Evolutionary conservation across 805 yeast species (phyloP).

Genomic region (Ogataea henricii): DNA sequence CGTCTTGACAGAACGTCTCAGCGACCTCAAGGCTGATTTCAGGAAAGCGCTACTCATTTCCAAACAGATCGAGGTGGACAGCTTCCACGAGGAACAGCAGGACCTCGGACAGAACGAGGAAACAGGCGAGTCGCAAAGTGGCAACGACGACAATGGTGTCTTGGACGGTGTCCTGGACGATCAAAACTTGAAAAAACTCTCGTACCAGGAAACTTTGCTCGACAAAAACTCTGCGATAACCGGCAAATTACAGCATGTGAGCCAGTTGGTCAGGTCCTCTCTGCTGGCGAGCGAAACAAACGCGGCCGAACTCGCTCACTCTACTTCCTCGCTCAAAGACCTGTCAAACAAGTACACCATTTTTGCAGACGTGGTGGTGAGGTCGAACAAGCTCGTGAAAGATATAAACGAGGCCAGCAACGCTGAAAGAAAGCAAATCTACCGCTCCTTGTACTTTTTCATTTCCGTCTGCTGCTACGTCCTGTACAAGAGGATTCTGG

Average conservation of each 20-base stretch:
- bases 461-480: slow-evolving; percentile 49
- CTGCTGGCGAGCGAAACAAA: slow-evolving; percentile 54
- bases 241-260: slow-evolving; percentile 46
- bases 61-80: slow-evolving; percentile 23
- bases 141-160: neutral
- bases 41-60: slow-evolving; percentile 32
- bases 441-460: slow-evolving; percentile 48
- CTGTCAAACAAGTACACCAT: slow-evolving; percentile 45
- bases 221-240: slow-evolving; percentile 50
- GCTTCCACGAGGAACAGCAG: slow-evolving; percentile 13
- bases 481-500: slow-evolving; percentile 49
- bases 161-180: slow-evolving; percentile 33
- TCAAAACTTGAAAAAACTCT: slow-evolving; percentile 27
- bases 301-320: slow-evolving; percentile 48
- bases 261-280: slow-evolving; percentile 50
- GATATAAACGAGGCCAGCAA: slow-evolving; percentile 55
- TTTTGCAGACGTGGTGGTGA: slow-evolving; percentile 43
- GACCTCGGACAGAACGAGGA: neutral
- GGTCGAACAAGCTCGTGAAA: slow-evolving; percentile 48
- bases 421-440: slow-evolving; percentile 49
- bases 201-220: slow-evolving; percentile 44
- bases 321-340: slow-evolving; percentile 42
- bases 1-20: slow-evolving; percentile 25
- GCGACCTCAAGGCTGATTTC: slow-evolving; percentile 29
- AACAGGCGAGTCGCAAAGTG: neutral